These are phyloP conservation scores for Cladophialophora exuberans DNA, from an alignment of 2,329 filamentous ascomycete genomes.

Conservation along the genomic window DNA sequence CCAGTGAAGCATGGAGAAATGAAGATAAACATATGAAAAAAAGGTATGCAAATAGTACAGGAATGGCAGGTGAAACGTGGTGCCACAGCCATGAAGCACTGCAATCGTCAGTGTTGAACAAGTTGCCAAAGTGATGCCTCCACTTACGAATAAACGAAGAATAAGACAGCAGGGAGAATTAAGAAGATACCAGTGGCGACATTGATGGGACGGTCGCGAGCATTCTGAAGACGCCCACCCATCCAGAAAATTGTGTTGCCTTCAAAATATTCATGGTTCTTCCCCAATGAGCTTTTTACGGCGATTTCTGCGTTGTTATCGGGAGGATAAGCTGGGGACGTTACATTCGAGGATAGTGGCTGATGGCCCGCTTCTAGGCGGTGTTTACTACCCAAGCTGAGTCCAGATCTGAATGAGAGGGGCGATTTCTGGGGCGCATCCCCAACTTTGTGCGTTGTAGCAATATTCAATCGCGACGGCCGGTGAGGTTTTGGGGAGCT, in stretches of 20 bases:
- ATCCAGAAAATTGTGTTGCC: constrained; percentile 91
- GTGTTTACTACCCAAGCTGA: constrained; percentile 65
- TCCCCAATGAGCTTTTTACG: constrained; percentile 56
- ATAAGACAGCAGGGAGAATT: constrained; percentile 77
- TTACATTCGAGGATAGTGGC: constrained; percentile 79
- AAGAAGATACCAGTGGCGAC: constrained; percentile 80
- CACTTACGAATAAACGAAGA: constrained; percentile 76
- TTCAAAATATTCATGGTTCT: constrained; percentile 89
- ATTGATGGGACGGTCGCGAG: constrained; percentile 84
- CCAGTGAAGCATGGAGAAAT: constrained; percentile 87
- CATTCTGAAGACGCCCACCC: constrained; percentile 85
- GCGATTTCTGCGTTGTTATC: constrained; percentile 44
- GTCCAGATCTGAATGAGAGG: constrained; percentile 75
- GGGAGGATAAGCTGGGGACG: constrained; percentile 68
- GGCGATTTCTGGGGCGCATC: constrained; percentile 70
- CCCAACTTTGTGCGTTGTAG: constrained; percentile 61
- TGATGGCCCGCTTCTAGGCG: constrained; percentile 69
- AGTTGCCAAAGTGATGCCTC: constrained; percentile 5
- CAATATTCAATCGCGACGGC: constrained; percentile 62
- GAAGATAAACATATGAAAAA: constrained; percentile 90
- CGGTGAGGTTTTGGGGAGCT: constrained; percentile 42
- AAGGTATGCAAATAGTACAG: constrained; percentile 88
- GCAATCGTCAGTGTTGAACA: constrained; percentile 24
- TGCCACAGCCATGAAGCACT: constrained; percentile 82
- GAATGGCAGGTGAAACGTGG: constrained; percentile 83